Conservation (phyloP, 2,329 filamentous ascomycete species). For the Ophiostoma australiae region DNA sequence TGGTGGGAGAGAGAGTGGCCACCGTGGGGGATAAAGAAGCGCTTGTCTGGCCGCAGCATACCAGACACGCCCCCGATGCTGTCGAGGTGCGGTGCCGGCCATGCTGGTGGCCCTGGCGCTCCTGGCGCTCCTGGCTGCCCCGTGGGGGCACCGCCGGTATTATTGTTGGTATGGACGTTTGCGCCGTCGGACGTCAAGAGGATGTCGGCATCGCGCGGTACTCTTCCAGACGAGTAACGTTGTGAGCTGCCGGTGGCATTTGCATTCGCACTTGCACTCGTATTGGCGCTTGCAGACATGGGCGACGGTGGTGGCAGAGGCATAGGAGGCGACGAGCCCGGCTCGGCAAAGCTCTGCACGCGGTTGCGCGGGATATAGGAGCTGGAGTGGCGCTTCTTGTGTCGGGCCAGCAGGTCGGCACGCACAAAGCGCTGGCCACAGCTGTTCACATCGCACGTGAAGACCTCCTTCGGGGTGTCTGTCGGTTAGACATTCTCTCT, state of each 20-base stretch:
- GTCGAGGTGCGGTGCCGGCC: background rate
- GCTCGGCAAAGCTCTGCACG: constrained; percentile 44
- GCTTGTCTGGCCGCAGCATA: background rate
- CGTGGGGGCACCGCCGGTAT: too few species aligned
- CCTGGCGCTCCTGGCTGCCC: background rate
- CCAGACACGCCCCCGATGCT: background rate
- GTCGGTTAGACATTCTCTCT: background rate
- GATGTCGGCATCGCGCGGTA: background rate
- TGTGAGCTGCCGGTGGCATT: background rate
- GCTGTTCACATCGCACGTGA: constrained; percentile 67
- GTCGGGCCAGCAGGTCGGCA: constrained; percentile 67
- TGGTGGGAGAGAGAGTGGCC: background rate
- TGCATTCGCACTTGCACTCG: background rate
- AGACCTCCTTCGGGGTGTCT: constrained; percentile 72
- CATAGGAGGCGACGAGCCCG: constrained; percentile 28
- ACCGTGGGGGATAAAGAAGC: background rate
- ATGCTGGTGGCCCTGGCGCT: background rate
- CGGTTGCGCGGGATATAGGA: constrained; percentile 49
- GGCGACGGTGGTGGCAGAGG: constrained; percentile 26
- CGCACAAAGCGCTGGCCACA: constrained; percentile 75
- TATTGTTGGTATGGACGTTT: background rate
- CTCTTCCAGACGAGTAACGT: background rate
- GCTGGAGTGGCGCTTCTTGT: constrained; percentile 60
- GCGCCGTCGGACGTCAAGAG: background rate
- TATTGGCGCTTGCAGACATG: constrained; percentile 24